Conservation (phyloP, 192 early-diverging fungal genomes). For the Borealophlyctis nickersoniae region DNA sequence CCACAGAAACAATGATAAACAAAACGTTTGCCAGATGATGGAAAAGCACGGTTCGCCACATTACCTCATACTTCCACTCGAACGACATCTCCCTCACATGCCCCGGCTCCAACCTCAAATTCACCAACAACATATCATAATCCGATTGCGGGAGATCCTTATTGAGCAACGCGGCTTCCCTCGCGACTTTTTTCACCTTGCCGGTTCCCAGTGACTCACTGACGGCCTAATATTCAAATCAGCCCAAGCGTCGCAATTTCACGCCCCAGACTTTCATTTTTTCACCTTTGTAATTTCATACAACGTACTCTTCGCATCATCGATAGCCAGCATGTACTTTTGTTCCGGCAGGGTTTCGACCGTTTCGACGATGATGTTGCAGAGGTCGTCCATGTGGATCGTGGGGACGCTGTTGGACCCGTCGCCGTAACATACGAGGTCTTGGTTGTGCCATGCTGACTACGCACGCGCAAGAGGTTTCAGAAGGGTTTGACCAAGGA, state of each 20-base stretch:
- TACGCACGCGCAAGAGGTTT: slow-evolving; percentile 22
- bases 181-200: slow-evolving; percentile 47
- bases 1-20: not conserved
- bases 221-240: slow-evolving; percentile 39
- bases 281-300: slow-evolving; percentile 52
- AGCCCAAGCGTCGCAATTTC: not conserved
- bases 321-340: slow-evolving; percentile 59
- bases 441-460: slow-evolving; percentile 59
- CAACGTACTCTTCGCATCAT: slow-evolving; percentile 51
- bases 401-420: slow-evolving; percentile 53
- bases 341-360: slow-evolving; percentile 49
- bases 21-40: not conserved
- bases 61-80: slow-evolving; percentile 62
- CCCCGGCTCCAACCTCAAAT: slow-evolving; percentile 54
- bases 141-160: slow-evolving; percentile 47
- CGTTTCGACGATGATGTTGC: slow-evolving; percentile 53
- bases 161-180: slow-evolving; percentile 54
- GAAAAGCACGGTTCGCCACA: not conserved
- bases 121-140: slow-evolving; percentile 54
- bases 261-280: not conserved
- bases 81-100: slow-evolving; percentile 55
- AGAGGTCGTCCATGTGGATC: slow-evolving; percentile 57
- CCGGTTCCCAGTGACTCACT: slow-evolving; percentile 50
- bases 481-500: no score
- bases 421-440: slow-evolving; percentile 54